Percentiles rank a stretch among this genome's conserved stretches.
Evolutionary conservation across 139 green algal genomes (phyloP).

Genomic region (Haematococcus sp.): DNA sequence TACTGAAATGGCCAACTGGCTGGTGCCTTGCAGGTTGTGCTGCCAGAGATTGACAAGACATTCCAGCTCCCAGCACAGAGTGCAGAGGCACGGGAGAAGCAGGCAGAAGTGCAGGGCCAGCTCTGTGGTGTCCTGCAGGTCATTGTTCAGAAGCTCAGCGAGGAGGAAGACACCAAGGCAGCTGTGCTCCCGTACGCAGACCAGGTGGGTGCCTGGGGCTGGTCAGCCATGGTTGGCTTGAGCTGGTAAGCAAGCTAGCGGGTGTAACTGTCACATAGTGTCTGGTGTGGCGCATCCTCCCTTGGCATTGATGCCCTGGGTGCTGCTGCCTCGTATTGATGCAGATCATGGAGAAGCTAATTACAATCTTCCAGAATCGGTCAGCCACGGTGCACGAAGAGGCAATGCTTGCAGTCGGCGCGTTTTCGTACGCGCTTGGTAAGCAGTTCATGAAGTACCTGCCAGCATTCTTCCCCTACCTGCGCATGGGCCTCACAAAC

Average conservation of each 20-base stretch:
- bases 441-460: slow-evolving; percentile 93
- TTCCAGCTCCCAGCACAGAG: slow-evolving; percentile 47
- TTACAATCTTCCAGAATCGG: slow-evolving; percentile 36
- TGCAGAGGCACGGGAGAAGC: slow-evolving; percentile 55
- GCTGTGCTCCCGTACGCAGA: slow-evolving; percentile 77
- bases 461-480: slow-evolving; percentile 74
- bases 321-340: too few species aligned
- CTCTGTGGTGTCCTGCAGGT: slow-evolving; percentile 91
- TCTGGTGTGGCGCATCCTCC: background rate
- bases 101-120: slow-evolving; percentile 74
- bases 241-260: background rate
- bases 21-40: slow-evolving; percentile 25
- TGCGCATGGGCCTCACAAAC: slow-evolving; percentile 85
- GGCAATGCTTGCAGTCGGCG: slow-evolving; percentile 89
- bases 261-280: too few species aligned
- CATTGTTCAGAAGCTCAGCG: slow-evolving; percentile 84
- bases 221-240: background rate
- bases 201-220: slow-evolving; percentile 18
- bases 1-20: background rate
- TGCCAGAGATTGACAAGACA: slow-evolving; percentile 46
- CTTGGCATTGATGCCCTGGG: too few species aligned
- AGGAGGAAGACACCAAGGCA: slow-evolving; percentile 62
- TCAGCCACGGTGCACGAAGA: slow-evolving; percentile 87
- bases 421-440: slow-evolving; percentile 78
- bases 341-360: slow-evolving; percentile 75